Percentiles rank a stretch among this genome's conserved stretches.
phyloP scores from a whole-genome alignment of 352 stramenopile genomes.

The Pythium scleroteichum region DNA sequence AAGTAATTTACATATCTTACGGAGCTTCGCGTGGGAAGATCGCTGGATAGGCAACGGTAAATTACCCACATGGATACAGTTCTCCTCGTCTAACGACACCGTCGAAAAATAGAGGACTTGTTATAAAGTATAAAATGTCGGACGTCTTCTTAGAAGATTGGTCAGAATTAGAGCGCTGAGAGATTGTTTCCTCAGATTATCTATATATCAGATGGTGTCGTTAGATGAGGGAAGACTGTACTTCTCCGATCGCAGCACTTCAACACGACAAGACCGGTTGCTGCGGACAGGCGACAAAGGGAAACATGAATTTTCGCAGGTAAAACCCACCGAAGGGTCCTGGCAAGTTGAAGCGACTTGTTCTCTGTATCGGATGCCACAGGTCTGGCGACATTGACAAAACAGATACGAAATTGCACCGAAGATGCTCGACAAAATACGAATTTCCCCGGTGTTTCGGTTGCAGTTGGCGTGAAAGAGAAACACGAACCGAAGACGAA shows the following conservation, averaged over 20 bases:
- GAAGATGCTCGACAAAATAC: not conserved
- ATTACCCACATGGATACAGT: slow-evolving; percentile 17
- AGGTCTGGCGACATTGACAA: slow-evolving; percentile 7
- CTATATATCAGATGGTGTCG: too few relatives aligned
- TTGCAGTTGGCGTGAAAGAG: slow-evolving; percentile 2
- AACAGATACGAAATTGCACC: slow-evolving; percentile 1
- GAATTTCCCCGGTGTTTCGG: not conserved
- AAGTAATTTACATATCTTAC: slow-evolving; percentile 3
- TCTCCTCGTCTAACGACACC: too few relatives aligned
- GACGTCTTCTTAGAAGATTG: too few relatives aligned
- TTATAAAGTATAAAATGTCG: too few relatives aligned
- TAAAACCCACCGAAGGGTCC: not conserved
- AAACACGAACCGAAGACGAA: not conserved
- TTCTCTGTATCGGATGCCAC: slow-evolving; percentile 19
- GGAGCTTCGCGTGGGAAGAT: not conserved
- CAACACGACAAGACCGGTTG: slow-evolving; percentile 23
- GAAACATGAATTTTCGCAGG: too few relatives aligned
- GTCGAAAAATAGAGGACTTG: too few relatives aligned
- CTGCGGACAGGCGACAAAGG: too few relatives aligned
- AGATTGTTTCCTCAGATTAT: too few relatives aligned
- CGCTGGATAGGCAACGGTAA: not conserved
- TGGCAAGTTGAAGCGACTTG: slow-evolving; percentile 23
- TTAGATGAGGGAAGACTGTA: too few relatives aligned
- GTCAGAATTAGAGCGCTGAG: too few relatives aligned
- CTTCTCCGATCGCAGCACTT: slow-evolving; percentile 19